Evolutionary conservation across 2,329 filamentous ascomycete genomes (phyloP).

Genomic region (Pseudogymnoascus sp.): DNA sequence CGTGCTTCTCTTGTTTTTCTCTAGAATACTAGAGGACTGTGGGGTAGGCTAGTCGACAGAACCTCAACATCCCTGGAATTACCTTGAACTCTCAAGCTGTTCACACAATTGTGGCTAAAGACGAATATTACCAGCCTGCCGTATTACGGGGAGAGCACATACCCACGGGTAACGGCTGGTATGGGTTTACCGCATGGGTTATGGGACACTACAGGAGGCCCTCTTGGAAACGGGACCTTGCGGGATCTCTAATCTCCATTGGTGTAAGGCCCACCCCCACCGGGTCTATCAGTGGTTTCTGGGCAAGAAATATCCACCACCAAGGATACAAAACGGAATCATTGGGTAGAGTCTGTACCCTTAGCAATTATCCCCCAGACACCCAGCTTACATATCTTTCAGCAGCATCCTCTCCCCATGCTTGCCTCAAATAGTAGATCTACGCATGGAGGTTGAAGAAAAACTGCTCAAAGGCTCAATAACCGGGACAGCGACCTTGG

Average conservation of each 20-base stretch:
- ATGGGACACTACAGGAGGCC: neutral
- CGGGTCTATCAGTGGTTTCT: conserved; percentile 4
- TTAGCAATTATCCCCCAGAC: neutral
- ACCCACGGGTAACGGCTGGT: neutral
- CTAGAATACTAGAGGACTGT: neutral
- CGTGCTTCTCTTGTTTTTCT: neutral
- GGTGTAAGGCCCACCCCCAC: neutral
- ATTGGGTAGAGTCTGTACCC: neutral
- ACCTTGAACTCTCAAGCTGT: neutral
- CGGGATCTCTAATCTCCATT: neutral
- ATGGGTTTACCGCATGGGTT: neutral
- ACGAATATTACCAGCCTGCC: neutral
- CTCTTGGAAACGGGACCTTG: neutral
- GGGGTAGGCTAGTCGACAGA: no score
- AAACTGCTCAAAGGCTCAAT: neutral
- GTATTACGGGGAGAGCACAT: neutral
- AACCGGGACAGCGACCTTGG: neutral
- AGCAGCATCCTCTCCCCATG: neutral
- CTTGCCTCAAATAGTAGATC: neutral
- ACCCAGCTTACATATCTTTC: neutral
- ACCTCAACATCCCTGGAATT: no score
- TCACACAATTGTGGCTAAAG: neutral
- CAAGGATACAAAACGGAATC: neutral
- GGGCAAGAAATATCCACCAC: neutral
- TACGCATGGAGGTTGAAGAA: neutral